Percentiles rank a stretch among this genome's conserved stretches.
These are phyloP conservation scores for Fusarium austroafricanum DNA, from an alignment of 2,329 filamentous ascomycete genomes.

Conservation along the genomic window DNA sequence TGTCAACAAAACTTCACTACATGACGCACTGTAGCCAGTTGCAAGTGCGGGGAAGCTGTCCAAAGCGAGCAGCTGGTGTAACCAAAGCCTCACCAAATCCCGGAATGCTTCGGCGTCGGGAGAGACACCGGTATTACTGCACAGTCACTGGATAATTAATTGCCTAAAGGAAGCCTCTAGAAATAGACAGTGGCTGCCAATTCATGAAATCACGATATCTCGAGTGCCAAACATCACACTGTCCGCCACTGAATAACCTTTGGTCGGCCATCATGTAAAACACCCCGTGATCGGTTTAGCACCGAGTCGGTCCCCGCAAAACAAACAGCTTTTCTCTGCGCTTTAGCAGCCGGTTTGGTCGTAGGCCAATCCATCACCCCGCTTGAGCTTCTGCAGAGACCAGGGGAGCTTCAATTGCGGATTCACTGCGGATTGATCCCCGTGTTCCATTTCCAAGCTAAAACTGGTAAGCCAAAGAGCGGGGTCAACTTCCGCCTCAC, in stretches of 20 bases:
- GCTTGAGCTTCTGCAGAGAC: slow-evolving; percentile 1
- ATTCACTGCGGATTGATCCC: slow-evolving; percentile 12
- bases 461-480: slow-evolving; percentile 13
- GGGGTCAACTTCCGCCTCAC: slow-evolving; percentile 23
- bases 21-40: slow-evolving; percentile 28
- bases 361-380: slow-evolving; percentile 5
- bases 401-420: slow-evolving; percentile 8
- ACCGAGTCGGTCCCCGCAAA: slow-evolving; percentile 14
- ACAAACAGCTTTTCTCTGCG: slow-evolving; percentile 28
- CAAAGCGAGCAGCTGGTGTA: slow-evolving; percentile 11
- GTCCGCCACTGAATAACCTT: slow-evolving; percentile 4
- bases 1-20: slow-evolving; percentile 13
- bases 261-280: background rate
- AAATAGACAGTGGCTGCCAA: background rate
- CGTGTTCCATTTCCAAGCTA: background rate
- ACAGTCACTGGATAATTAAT: no score
- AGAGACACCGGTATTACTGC: background rate
- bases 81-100: background rate
- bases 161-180: background rate
- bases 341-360: slow-evolving; percentile 25
- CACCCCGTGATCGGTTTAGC: slow-evolving; percentile 28
- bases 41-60: slow-evolving; percentile 41
- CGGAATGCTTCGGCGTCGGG: slow-evolving; percentile 11
- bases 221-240: background rate
- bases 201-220: background rate